Conservation (phyloP, 2,329 filamentous ascomycete species). For the Exophiala mesophila region DNA sequence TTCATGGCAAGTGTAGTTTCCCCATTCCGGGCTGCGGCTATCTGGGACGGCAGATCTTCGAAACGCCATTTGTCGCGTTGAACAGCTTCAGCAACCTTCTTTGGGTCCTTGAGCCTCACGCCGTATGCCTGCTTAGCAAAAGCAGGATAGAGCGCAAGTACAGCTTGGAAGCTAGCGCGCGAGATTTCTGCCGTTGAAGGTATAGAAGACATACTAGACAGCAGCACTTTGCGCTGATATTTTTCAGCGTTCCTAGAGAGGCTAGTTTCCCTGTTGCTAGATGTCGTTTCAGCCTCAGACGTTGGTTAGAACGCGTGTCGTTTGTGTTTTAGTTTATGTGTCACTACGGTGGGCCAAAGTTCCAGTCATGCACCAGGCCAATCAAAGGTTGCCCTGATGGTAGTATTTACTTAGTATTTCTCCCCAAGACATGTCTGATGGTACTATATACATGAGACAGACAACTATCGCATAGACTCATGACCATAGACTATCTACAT, state of each 20-base stretch:
- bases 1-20: neutral
- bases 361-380: no score
- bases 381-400: no score
- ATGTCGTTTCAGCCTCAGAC: no score
- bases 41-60: constrained; percentile 28
- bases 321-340: no score
- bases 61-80: constrained; percentile 38
- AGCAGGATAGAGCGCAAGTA: constrained; percentile 21
- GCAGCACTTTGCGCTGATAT: neutral
- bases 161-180: neutral
- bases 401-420: no score
- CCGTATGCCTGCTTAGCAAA: constrained; percentile 24
- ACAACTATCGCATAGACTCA: no score
- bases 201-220: neutral
- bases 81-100: constrained; percentile 29
- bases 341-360: no score
- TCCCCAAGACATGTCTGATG: no score
- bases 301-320: no score
- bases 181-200: neutral
- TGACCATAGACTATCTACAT: no score
- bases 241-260: neutral
- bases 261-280: no score
- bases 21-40: constrained; percentile 24
- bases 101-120: constrained; percentile 22
- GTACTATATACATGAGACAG: no score